Conservation (phyloP, 1,139 yeast species). For the Pichia sp. region DNA sequence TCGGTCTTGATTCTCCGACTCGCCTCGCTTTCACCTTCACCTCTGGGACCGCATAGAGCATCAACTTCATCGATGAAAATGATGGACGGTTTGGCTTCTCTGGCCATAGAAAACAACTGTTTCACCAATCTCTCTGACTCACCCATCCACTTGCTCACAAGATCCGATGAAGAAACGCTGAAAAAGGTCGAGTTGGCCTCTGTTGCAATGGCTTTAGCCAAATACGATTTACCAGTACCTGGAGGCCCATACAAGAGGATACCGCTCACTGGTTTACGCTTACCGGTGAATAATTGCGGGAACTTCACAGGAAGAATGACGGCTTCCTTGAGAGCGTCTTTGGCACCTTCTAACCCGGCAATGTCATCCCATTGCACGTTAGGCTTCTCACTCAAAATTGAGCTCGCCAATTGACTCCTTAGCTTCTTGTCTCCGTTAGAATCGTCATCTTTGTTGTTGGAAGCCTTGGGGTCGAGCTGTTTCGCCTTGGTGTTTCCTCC, state of each 20-base stretch:
- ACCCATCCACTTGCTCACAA: constrained; percentile 99
- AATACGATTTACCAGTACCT: constrained; percentile 95
- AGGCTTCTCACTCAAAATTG: constrained; percentile 87
- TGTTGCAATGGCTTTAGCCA: constrained; percentile 98
- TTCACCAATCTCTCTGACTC: constrained; percentile 93
- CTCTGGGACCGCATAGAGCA: constrained; percentile 96
- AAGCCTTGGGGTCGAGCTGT: constrained; percentile 34
- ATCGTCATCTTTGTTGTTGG: constrained; percentile 52
- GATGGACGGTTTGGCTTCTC: constrained; percentile 91
- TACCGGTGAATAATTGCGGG: constrained; percentile 91
- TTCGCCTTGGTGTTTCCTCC: constrained; percentile 56
- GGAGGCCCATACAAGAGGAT: constrained; percentile 95
- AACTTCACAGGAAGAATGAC: constrained; percentile 91
- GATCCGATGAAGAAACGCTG: constrained; percentile 88
- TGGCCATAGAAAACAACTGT: constrained; percentile 90
- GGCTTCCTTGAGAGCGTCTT: constrained; percentile 95
- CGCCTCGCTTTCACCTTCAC: constrained; percentile 97
- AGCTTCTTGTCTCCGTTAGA: constrained; percentile 82
- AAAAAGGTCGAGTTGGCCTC: constrained; percentile 96
- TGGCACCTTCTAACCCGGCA: constrained; percentile 93
- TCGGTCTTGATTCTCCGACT: constrained; percentile 95
- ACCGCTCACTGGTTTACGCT: constrained; percentile 89
- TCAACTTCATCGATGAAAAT: constrained; percentile 97
- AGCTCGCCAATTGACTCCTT: constrained; percentile 86
- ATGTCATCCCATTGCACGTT: constrained; percentile 93